A percentile compares a stretch with the other conserved stretches of the same genome.
phyloP scores from a whole-genome alignment of 345 rosid genomes.

The Cardiospermum halicacabum region DNA sequence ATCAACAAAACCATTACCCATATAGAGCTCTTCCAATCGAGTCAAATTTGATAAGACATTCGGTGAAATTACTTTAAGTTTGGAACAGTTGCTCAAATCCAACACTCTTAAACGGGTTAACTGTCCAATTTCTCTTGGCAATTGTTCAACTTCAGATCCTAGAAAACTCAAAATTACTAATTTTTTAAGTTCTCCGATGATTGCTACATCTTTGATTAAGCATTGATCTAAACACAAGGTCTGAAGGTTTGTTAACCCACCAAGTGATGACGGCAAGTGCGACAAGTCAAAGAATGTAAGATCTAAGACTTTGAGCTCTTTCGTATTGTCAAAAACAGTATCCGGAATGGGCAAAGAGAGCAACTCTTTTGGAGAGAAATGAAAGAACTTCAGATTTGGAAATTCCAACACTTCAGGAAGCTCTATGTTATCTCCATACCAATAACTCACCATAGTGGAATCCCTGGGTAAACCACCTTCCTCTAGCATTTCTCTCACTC shows the following conservation, averaged over 20 bases:
- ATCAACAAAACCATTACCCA: no score
- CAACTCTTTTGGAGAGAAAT: background rate
- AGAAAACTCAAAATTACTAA: background rate
- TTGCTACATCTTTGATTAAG: background rate
- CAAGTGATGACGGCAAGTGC: slow-evolving; percentile 12
- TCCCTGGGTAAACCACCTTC: background rate
- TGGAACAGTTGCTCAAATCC: slow-evolving; percentile 12
- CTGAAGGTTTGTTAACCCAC: slow-evolving; percentile 1
- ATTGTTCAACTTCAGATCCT: slow-evolving; percentile 1
- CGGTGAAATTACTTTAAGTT: background rate
- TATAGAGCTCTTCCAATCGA: no score
- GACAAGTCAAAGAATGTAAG: background rate
- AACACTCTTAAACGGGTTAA: slow-evolving; percentile 9
- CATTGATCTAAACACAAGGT: slow-evolving; percentile 11
- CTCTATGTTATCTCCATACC: background rate
- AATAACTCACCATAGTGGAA: background rate
- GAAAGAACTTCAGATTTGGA: slow-evolving; percentile 13
- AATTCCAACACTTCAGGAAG: slow-evolving; percentile 14
- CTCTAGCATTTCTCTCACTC: background rate
- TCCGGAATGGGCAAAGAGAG: background rate
- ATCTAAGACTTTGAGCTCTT: slow-evolving; percentile 21
- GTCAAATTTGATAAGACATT: no score
- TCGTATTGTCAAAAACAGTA: slow-evolving; percentile 9
- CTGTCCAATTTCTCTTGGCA: slow-evolving; percentile 15
- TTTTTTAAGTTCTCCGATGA: slow-evolving; percentile 1